phyloP scores from a whole-genome alignment of 331 rosid species.

The Spiraea crenata region DNA sequence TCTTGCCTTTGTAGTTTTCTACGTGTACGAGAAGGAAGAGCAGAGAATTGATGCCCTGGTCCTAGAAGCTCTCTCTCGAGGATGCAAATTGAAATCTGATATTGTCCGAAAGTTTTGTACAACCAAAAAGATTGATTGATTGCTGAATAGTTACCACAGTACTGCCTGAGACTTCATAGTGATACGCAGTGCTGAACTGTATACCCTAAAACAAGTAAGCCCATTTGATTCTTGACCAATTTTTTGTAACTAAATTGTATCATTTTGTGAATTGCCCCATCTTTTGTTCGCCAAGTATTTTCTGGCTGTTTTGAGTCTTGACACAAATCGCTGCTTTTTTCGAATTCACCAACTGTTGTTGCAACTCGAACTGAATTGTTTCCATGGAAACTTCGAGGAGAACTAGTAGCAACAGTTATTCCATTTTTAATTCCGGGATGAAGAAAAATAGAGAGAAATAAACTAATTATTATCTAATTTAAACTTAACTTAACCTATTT shows the following conservation, averaged over 20 bases:
- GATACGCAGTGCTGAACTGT: neutral
- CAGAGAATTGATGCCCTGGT: constrained; percentile 64
- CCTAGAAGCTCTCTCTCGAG: constrained; percentile 38
- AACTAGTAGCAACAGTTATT: too few relatives aligned
- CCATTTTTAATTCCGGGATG: too few relatives aligned
- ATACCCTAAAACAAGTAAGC: too few relatives aligned
- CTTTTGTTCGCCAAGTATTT: neutral
- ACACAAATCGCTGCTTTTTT: too few relatives aligned
- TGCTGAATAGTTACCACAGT: neutral
- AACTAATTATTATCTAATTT: too few relatives aligned
- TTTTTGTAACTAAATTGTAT: neutral
- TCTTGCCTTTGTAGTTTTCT: constrained; percentile 60
- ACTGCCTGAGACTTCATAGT: neutral
- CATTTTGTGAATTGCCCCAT: constrained; percentile 1
- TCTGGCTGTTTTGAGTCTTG: too few relatives aligned
- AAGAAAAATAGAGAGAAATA: too few relatives aligned
- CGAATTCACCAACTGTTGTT: too few relatives aligned
- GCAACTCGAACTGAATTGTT: too few relatives aligned
- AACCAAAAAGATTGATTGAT: constrained; percentile 56
- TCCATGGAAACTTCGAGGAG: too few relatives aligned
- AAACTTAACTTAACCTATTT: too few relatives aligned
- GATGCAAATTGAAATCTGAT: constrained; percentile 60
- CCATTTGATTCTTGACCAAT: neutral
- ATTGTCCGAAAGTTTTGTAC: constrained; percentile 38
- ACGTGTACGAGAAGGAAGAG: constrained; percentile 77